Evolutionary conservation across 306 rosid genomes (phyloP).

Genomic region (Quercus wislizeni): DNA sequence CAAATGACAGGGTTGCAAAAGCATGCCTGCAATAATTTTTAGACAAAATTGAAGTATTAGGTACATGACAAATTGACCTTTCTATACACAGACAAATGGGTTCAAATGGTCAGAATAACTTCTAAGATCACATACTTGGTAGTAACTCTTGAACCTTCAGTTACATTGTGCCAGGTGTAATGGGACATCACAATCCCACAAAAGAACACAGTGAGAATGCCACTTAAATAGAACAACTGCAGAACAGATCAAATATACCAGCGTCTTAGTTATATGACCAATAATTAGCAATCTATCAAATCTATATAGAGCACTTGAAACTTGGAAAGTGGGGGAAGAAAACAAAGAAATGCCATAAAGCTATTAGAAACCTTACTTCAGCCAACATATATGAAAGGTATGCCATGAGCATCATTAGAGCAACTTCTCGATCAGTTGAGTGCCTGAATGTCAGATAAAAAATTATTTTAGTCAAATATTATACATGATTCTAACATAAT

Average conservation of each 20-base stretch:
- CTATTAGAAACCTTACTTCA: constrained; percentile 63
- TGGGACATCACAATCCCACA: constrained; percentile 99
- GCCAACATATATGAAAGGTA: constrained; percentile 96
- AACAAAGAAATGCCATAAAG: background rate
- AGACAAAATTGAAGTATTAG: constrained; percentile 12
- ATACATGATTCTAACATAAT: background rate
- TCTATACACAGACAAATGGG: constrained; percentile 8
- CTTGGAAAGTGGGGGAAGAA: background rate
- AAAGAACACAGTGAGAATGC: constrained; percentile 97
- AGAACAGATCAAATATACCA: constrained; percentile 28
- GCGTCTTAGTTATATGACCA: constrained; percentile 7
- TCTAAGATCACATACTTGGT: constrained; percentile 62
- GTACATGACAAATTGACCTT: constrained; percentile 5
- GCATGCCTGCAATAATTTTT: constrained; percentile 61
- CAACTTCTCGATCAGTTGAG: constrained; percentile 97
- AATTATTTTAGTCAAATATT: constrained; percentile 15
- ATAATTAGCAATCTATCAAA: background rate
- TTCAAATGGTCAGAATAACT: constrained; percentile 17
- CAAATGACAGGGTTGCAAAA: constrained; percentile 92
- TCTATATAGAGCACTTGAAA: constrained; percentile 12
- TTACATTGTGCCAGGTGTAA: constrained; percentile 98
- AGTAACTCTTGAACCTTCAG: constrained; percentile 88
- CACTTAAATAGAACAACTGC: constrained; percentile 89
- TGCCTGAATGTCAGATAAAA: constrained; percentile 57
- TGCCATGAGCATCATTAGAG: constrained; percentile 98